Base-by-base conservation (phyloP, 495 filamentous ascomycete genomes). In the Annulohypoxylon moriforme region DNA sequence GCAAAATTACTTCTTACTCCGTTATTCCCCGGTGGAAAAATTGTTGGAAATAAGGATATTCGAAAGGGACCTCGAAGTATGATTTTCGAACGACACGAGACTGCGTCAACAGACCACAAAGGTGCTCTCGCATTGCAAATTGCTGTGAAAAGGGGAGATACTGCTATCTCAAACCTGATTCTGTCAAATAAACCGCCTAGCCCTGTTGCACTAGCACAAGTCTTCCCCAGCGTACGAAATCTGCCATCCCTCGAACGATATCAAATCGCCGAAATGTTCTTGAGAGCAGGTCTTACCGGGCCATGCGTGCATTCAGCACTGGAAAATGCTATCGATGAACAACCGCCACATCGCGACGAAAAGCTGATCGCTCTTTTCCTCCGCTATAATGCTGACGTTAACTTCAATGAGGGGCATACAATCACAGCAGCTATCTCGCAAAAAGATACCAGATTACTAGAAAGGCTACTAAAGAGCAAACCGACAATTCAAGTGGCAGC, bases 61-160 rank as follows among this genome's bases (percentile, higher is more conserved):
- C 73, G 73, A 31, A 78, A 67, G 16, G 65, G 74, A 4, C 50
- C 72, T 13, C 76, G 71, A 16, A 76, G 69, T 5, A 71, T 77
- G 59, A 66, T 74, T 13, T 76, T 75, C 31, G 71, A 77, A 18
- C 76, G 82, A 53, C 83, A 84, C 49, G 80, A 81, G 40, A 78
- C 75, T 14, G 81, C 84, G 5, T 83, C 83, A 24, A 81, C 83
- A 4, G 80, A 86, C 57, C 69, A 84, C 36, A 80, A 80, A 53
- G 76, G 79, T 25, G 82, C 81, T 5, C 33, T 80, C 31, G 82
- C 83, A 0, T 59, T 86, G n/a, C 73, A 74, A 14, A 70, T 79
- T n/a, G 81, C 83, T 0, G 78, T 85, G 2, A 69, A 75, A 42
- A 78, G 67, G 67, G 77, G 75, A 20, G 69, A 83, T 50, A 24